Conservation (phyloP, 2,329 filamentous ascomycete genomes). For the Cyphellophora europaea region DNA sequence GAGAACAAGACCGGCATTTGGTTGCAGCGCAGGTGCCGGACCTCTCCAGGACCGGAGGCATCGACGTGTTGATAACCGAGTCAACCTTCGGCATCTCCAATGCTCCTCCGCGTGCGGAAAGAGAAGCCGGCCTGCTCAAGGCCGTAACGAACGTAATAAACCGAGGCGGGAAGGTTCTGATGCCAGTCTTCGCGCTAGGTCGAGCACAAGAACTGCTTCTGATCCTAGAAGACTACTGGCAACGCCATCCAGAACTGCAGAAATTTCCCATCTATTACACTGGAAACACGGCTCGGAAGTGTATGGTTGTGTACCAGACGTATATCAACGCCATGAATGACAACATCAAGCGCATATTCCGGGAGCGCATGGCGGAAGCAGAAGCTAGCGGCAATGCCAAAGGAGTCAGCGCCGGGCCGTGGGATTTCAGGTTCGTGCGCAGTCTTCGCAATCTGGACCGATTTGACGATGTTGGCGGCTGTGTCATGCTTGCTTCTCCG, state of each 20-base stretch:
- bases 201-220: conserved; percentile 87
- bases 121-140: conserved; percentile 91
- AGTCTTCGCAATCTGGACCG: conserved; percentile 86
- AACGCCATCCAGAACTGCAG: conserved; percentile 76
- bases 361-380: conserved; percentile 82
- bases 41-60: conserved; percentile 60
- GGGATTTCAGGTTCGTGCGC: conserved; percentile 93
- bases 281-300: conserved; percentile 86
- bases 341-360: conserved; percentile 93
- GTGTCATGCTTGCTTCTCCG: conserved; percentile 93
- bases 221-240: conserved; percentile 96
- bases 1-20: conserved; percentile 90
- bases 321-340: conserved; percentile 99
- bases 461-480: conserved; percentile 91
- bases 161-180: conserved; percentile 79
- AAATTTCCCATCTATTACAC: conserved; percentile 96
- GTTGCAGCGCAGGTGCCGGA: conserved; percentile 81
- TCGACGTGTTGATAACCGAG: conserved; percentile 95
- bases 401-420: conserved; percentile 60
- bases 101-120: conserved; percentile 79
- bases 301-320: conserved; percentile 98
- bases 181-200: conserved; percentile 92
- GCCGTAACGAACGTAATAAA: conserved; percentile 86
- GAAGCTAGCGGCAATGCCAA: conserved; percentile 71
- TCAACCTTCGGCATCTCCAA: conserved; percentile 95